Evolutionary conservation across 345 rosid species (phyloP).

Genomic region (Isatis tinctoria): DNA sequence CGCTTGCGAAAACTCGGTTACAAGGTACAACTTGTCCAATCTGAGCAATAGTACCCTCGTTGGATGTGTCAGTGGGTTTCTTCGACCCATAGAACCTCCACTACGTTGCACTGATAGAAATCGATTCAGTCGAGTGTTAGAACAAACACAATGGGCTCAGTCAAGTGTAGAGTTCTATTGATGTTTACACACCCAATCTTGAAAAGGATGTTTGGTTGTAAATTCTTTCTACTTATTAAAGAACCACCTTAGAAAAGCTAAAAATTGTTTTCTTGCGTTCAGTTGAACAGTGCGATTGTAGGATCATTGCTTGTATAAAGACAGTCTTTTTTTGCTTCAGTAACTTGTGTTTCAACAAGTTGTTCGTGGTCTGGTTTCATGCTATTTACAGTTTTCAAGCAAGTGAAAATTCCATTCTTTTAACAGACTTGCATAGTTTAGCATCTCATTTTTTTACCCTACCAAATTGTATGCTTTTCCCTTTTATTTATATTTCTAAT

Average conservation of each 20-base stretch:
- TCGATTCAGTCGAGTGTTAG: slow-evolving; percentile 14
- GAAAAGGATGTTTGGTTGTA: slow-evolving; percentile 4
- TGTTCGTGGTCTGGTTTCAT: background rate
- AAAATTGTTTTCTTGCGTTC: background rate
- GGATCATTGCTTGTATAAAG: background rate
- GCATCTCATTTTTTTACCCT: background rate
- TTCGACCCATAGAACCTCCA: slow-evolving; percentile 25
- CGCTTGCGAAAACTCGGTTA: slow-evolving; percentile 33
- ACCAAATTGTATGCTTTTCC: slow-evolving; percentile 1
- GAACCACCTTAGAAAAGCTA: background rate
- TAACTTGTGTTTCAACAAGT: slow-evolving; percentile 7
- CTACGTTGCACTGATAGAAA: background rate
- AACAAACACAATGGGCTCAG: background rate
- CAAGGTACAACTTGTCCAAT: slow-evolving; percentile 37
- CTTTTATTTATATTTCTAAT: background rate
- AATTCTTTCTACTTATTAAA: background rate
- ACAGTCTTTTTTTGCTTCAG: background rate
- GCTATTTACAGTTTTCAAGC: background rate
- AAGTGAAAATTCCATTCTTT: background rate
- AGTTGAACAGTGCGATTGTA: background rate
- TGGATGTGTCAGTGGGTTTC: slow-evolving; percentile 29
- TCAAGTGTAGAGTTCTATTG: slow-evolving; percentile 12
- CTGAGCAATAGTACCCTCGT: background rate
- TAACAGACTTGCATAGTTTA: background rate
- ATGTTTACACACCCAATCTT: background rate